Evolutionary conservation across 2,329 filamentous ascomycete genomes (phyloP), one percentile per base, ranked within the genome.

Genomic region (Cryphonectria parasitica): DNA sequence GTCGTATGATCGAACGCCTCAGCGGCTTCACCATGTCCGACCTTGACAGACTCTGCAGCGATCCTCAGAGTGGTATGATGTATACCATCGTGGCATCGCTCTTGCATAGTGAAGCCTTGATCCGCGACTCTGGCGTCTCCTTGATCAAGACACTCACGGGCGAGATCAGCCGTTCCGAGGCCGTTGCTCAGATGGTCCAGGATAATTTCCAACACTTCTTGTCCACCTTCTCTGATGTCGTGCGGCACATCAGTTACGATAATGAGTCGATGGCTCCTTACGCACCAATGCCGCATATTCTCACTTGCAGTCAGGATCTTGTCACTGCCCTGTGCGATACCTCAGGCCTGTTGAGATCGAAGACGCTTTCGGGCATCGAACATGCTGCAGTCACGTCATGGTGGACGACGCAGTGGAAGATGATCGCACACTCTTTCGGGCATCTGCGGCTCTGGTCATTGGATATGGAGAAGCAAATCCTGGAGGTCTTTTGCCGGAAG

Each of bases 401-500:
- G 82, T 99, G 97, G 97, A 87, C 89, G 72, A 88, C 89, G 69
- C 88, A 95, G 75, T 99, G 97, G 97, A 87, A 88, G 69, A 90
- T 90, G 62, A 85, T 98, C 60, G 91, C 91, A 58, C 90, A 91
- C 69, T 92, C 95, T 22, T 98, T 98, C 77, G 85, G 89, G 58
- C 90, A 91, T 72, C 97, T 95, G 3, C 94, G 97, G 77, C 83
- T 84, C 15, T 99, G 96, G 96, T 94, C 93, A 74, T 83, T 88
- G 19, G 87, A 87, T 4, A 89, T 93, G 71, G 91, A 95, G 66
- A 96, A 94, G 78, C 81, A 85, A 28, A 85, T 89, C 68, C 95
- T 99, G 93, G 91, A 94, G 76, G 91, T 97, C 70, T 98, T 98
- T 77, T 98, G 95, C 78, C 91, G 96, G 74, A 94, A 97, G 77